These are phyloP conservation scores for Arachnopeziza araneosa DNA, from an alignment of 2,329 filamentous ascomycete genomes.

Conservation along the genomic window DNA sequence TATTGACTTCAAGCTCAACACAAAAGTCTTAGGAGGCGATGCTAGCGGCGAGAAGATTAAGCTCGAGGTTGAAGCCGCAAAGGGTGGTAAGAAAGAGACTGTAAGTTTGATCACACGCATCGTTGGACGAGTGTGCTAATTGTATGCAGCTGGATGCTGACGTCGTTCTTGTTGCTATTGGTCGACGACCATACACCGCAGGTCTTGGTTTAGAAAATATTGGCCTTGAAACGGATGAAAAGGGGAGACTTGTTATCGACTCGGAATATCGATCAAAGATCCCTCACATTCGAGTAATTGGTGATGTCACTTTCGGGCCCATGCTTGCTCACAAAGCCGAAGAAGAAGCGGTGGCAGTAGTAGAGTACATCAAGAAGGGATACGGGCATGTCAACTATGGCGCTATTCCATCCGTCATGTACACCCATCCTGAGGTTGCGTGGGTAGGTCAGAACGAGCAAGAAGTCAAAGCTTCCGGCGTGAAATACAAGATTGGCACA, in stretches of 20 bases:
- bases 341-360: conserved; percentile 89
- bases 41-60: conserved; percentile 70
- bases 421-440: conserved; percentile 96
- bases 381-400: conserved; percentile 99
- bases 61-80: conserved; percentile 83
- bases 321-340: conserved; percentile 99
- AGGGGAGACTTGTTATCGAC: conserved; percentile 93
- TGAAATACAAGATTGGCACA: conserved; percentile 84
- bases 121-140: conserved; percentile 7
- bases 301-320: conserved; percentile 93
- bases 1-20: conserved; percentile 96
- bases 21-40: conserved; percentile 88
- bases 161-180: conserved; percentile 93
- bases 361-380: conserved; percentile 97
- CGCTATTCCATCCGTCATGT: conserved; percentile 98
- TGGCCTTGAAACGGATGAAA: conserved; percentile 85
- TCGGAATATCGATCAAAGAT: conserved; percentile 98
- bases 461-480: conserved; percentile 82
- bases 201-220: conserved; percentile 93
- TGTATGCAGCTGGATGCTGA: conserved; percentile 75
- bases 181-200: conserved; percentile 87
- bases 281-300: conserved; percentile 93
- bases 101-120: conserved; percentile 44
- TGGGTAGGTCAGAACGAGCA: conserved; percentile 98
- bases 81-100: conserved; percentile 91